Conservation (phyloP, 768 basidiomycete genomes). For the Suillus decipiens region DNA sequence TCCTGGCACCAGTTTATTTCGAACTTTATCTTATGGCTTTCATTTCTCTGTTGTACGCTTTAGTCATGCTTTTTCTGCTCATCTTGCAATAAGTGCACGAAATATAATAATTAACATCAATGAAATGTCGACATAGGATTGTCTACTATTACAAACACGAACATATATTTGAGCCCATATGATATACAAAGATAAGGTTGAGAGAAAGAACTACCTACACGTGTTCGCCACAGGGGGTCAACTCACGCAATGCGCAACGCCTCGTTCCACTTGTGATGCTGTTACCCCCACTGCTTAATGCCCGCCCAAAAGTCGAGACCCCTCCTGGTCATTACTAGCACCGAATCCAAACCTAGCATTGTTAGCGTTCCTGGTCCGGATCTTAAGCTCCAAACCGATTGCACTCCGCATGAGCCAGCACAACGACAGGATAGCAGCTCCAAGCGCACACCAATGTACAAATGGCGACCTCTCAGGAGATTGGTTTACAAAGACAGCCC, state of each 20-base stretch:
- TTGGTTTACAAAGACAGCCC: conserved; percentile 62
- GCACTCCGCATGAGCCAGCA: conserved; percentile 63
- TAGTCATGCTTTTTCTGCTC: conserved; percentile 13
- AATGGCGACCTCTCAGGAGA: conserved; percentile 45
- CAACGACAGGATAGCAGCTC: conserved; percentile 61
- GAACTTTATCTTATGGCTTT: neutral
- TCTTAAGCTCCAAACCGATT: conserved; percentile 39
- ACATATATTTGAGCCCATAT: neutral
- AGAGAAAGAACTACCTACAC: conserved; percentile 9
- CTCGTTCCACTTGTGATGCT: neutral
- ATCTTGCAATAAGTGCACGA: neutral
- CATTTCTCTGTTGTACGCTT: conserved; percentile 11
- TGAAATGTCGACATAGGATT: neutral
- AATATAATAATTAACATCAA: conserved; percentile 3
- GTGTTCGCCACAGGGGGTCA: neutral
- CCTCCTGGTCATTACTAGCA: conserved; percentile 24
- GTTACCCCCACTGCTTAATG: conserved; percentile 19
- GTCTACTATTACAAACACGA: neutral
- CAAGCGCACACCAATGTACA: conserved; percentile 69
- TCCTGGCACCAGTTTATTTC: neutral
- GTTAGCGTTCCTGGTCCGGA: conserved; percentile 31
- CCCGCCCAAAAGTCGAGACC: conserved; percentile 33
- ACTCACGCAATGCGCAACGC: neutral
- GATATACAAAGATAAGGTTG: neutral
- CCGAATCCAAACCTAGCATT: conserved; percentile 29